These are phyloP conservation scores for Dendrobium huoshanense DNA, from an alignment of 106 monocot species.

Conservation along the genomic window DNA sequence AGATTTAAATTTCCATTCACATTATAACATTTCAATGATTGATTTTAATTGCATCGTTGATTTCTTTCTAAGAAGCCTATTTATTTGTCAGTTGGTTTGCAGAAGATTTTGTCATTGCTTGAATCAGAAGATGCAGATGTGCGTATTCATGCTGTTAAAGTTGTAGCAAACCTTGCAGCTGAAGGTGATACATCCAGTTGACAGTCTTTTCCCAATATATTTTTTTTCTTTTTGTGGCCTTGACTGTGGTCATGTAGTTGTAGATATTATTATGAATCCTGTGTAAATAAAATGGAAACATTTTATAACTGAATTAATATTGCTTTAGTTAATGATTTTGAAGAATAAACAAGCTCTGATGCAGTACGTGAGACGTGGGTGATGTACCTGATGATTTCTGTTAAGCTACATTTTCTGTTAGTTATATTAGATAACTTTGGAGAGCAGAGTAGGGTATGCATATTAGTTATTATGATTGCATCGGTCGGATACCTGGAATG, in stretches of 20 bases:
- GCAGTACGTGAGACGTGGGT: background rate
- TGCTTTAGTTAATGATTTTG: background rate
- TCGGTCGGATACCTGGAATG: background rate
- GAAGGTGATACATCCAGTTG: constrained; percentile 51
- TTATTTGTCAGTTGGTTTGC: constrained; percentile 76
- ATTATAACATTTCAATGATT: background rate
- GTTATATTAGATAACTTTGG: background rate
- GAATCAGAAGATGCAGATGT: constrained; percentile 97
- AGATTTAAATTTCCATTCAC: background rate
- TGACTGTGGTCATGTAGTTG: background rate
- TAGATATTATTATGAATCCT: background rate
- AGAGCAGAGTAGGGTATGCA: background rate
- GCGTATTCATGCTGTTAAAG: constrained; percentile 97
- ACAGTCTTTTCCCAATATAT: background rate
- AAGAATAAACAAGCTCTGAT: background rate
- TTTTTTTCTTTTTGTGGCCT: background rate
- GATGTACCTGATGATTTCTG: background rate
- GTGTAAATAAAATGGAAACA: background rate
- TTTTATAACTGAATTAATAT: background rate
- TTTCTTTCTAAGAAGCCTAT: background rate
- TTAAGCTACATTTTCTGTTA: constrained; percentile 4
- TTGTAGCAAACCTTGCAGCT: constrained; percentile 94
- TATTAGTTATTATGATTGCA: background rate
- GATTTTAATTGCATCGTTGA: background rate
- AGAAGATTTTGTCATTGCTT: constrained; percentile 93